Evolutionary conservation across 139 green algal genomes (phyloP), one percentile per base, ranked within the genome.

Genomic region (Auxenochlorella pyrenoidosa): DNA sequence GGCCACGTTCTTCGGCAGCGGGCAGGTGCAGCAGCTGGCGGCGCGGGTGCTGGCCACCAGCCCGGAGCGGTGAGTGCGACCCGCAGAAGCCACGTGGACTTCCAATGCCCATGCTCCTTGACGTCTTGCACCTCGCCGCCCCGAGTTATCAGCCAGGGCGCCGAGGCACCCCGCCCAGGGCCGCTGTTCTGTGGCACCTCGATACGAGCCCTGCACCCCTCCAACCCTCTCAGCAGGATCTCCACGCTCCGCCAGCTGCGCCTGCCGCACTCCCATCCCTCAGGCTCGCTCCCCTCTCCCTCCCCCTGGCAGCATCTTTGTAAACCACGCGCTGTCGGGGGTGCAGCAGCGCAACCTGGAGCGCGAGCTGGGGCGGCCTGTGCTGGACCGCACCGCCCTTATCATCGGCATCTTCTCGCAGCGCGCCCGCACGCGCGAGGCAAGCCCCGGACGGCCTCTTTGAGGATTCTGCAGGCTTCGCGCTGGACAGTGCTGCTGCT

Each of bases 401-500:
- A 97, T 97, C 79, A 92, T 97, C 19, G 91, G 92, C 19, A 96
- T 97, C 44, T 97, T 97, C 77, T 91, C 79, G 24, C 83, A 93
- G 71, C 71, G 94, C 12, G 94, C 94, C 1, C 83, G 88, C 40
- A 96, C 92, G 0, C 58, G 82, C 8, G 94, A 95, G 76, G 77
- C 34, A 41, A 26, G 59, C n/a, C n/a, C n/a, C n/a, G n/a, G n/a
- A n/a, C n/a, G n/a, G n/a, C n/a, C n/a, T n/a, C 38, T 32, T 36
- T n/a, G 41, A 0, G 32, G 40, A 30, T 36, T 24, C 68, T 44
- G 68, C 68, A 63, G 22, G n/a, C n/a, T n/a, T n/a, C n/a, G n/a
- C n/a, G n/a, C n/a, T n/a, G n/a, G n/a, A n/a, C n/a, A n/a, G n/a
- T n/a, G n/a, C n/a, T n/a, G n/a, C n/a, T n/a, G n/a, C n/a, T n/a